Base-by-base conservation (phyloP, 169 alveolate species). In the Cryptosporidium ryanae region DNA sequence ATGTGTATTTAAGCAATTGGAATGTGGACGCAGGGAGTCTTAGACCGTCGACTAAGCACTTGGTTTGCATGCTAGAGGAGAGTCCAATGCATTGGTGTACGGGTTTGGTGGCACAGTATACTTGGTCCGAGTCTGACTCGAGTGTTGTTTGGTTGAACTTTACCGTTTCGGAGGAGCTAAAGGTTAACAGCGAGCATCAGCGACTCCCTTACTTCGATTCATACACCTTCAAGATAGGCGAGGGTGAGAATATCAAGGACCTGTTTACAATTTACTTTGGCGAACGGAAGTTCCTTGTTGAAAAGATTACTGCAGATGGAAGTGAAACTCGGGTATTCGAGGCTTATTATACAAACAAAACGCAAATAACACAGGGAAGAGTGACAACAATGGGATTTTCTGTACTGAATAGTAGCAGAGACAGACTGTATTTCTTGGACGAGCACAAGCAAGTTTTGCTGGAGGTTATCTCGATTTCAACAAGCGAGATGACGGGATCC, bases 1-100 rank as follows among this genome's bases (percentile, higher is more conserved):
- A 48, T 17, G 84, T 76, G 0, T 76, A 34, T 34, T 46, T 76
- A 15, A 76, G 63, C 21, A 76, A 76, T 50, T 76, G 84, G 84
- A 57, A 29, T 21, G 18, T 44, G 27, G 68, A 55, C 10, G 38
- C 63, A 0, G 64, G 38, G 2, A 59, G 46, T 29, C 21, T 76
- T 10, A 76, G 44, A 21, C 71, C 84, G 13, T 76, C 84, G 21
- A 44, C 21, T 0, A 76, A 59, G 43, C 84, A 59, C 21, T 18
- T 61, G 21, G 61, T 59, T 12, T 76, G 84, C 17, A 38, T 5
- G 15, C 27, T 76, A 32, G 57, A 55, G 1, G 71, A 59, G 15
- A 43, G 15, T 6, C 71, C 63, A 7, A 49, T 29, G 3, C 57
- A 34, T 12, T 76, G 84, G 84, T 76, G 84, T 32, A 38, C 61